Conservation (phyloP, 495 filamentous ascomycete species). For the Clohesyomyces aquaticus region DNA sequence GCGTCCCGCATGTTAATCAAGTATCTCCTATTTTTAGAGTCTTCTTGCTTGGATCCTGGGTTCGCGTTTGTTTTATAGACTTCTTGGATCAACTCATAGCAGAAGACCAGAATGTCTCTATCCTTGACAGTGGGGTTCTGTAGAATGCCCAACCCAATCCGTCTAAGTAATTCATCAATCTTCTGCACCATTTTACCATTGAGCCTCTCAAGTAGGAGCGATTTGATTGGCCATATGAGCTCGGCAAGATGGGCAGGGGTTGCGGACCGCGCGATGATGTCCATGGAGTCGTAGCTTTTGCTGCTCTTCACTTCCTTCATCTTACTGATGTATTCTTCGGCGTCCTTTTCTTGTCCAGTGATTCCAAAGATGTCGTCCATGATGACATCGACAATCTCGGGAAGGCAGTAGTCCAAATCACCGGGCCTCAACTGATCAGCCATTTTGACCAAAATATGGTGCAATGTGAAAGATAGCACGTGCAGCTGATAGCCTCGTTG, state of each 20-base stretch:
- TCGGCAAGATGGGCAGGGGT: conserved; percentile 73
- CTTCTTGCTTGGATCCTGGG: conserved; percentile 45
- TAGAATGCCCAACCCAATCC: conserved; percentile 79
- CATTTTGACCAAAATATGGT: conserved; percentile 74
- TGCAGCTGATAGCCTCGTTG: conserved; percentile 88
- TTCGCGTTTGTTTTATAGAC: conserved; percentile 65
- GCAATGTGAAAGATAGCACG: conserved; percentile 91
- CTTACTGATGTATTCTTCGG: conserved; percentile 89
- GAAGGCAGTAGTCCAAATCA: conserved; percentile 85
- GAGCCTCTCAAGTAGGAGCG: conserved; percentile 79
- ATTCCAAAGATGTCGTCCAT: conserved; percentile 98
- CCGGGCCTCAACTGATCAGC: conserved; percentile 75
- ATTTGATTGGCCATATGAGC: conserved; percentile 74
- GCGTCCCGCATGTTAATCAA: conserved; percentile 73
- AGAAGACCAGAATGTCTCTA: conserved; percentile 83
- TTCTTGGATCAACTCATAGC: conserved; percentile 88
- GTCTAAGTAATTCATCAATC: conserved; percentile 84
- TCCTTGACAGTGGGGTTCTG: conserved; percentile 75
- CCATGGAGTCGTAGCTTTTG: conserved; percentile 98
- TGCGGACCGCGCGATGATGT: conserved; percentile 79
- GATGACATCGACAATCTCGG: conserved; percentile 75
- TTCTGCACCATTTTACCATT: conserved; percentile 77
- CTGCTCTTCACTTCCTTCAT: conserved; percentile 98
- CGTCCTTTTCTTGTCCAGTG: conserved; percentile 97
- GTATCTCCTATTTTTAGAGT: conserved; percentile 69